Evolutionary conservation across 83 land plant genomes (phyloP).

Genomic region (Picea mariana): DNA sequence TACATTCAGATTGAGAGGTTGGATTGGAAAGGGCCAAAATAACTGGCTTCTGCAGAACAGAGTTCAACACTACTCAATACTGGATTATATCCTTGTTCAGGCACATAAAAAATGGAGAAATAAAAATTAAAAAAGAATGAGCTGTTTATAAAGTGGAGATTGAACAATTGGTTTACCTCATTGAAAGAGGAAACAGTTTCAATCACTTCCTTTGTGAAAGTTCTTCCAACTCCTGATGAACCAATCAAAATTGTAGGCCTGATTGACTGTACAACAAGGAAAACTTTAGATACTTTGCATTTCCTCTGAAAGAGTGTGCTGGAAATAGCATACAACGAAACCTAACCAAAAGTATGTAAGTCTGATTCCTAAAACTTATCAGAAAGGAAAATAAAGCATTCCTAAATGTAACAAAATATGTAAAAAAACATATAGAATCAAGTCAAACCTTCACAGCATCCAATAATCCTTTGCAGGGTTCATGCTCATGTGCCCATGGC

Average conservation of each 20-base stretch:
- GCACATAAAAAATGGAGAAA: background rate
- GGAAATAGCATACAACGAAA: background rate
- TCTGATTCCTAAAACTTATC: background rate
- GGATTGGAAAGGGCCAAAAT: conserved; percentile 62
- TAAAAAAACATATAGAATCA: background rate
- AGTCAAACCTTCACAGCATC: conserved; percentile 38
- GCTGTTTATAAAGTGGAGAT: background rate
- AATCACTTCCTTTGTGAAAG: conserved; percentile 58
- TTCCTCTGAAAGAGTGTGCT: background rate
- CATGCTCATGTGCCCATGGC: conserved; percentile 52
- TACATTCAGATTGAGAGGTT: conserved; percentile 55
- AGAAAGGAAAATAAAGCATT: background rate
- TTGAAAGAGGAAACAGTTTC: conserved; percentile 44
- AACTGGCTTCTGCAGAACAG: conserved; percentile 40
- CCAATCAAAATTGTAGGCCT: conserved; percentile 57
- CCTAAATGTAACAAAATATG: background rate
- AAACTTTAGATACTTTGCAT: conserved; percentile 4
- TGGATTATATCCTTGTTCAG: background rate
- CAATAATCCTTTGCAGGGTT: conserved; percentile 30
- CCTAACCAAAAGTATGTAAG: background rate
- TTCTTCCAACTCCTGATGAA: conserved; percentile 43
- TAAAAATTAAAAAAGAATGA: background rate
- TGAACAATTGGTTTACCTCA: conserved; percentile 33
- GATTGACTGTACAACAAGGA: conserved; percentile 26
- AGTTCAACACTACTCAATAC: background rate